Conservation (phyloP, 345 rosid genomes). For the Aurinia saxatilis region DNA sequence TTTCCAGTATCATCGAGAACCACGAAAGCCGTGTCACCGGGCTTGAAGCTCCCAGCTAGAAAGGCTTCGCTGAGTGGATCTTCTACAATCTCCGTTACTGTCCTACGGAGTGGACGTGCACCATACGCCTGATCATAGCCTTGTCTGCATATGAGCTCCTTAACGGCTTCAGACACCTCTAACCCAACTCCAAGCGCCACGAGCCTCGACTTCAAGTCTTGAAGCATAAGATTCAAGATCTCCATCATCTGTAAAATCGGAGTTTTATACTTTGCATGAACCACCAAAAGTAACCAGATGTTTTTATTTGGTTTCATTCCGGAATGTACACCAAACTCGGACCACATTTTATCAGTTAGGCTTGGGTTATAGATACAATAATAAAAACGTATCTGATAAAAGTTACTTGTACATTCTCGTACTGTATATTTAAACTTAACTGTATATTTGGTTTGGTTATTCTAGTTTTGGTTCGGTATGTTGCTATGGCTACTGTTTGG, state of each 20-base stretch:
- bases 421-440: no score
- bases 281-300: neutral
- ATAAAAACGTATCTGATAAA: no score
- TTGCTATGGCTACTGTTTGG: no score
- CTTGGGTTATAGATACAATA: no score
- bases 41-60: constrained; percentile 58
- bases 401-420: no score
- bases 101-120: constrained; percentile 84
- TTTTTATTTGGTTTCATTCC: no score
- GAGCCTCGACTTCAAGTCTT: constrained; percentile 74
- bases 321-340: no score
- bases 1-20: constrained; percentile 75
- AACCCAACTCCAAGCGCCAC: constrained; percentile 69
- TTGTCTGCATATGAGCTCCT: constrained; percentile 71
- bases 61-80: constrained; percentile 82
- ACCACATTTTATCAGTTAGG: no score
- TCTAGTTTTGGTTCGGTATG: neutral
- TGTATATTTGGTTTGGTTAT: no score
- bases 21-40: constrained; percentile 73
- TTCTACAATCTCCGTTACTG: constrained; percentile 70
- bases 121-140: constrained; percentile 77
- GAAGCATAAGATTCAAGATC: constrained; percentile 75
- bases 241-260: constrained; percentile 55
- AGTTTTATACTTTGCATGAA: neutral
- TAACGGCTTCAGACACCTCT: constrained; percentile 74